Evolutionary conservation across 2,329 filamentous ascomycete species (phyloP), one percentile per base, ranked within the genome.

Genomic region (Fusarium torreyae): DNA sequence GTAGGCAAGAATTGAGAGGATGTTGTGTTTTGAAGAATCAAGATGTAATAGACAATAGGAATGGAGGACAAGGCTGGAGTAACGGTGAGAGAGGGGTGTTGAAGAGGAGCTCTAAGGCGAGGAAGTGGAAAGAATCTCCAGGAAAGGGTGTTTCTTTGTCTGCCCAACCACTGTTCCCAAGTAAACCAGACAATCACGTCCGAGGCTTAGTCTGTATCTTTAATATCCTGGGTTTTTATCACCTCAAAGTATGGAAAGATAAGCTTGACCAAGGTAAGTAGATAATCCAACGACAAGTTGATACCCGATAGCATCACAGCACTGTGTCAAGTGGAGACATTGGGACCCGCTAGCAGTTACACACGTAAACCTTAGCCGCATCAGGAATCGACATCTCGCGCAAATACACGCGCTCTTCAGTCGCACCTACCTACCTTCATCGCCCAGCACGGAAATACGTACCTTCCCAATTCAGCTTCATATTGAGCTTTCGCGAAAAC

Each of bases 401-500:
- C 55, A 57, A 55, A 36, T 8, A 20, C 36, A 63, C 56, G 57
- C 66, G 63, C 54, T 48, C 28, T 43, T 34, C 18, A 42, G 31
- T 49, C 15, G 20, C 51, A 55, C 33, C 43, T 33, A n/a, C 55
- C 18, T 20, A 20, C 18, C 38, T 38, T 20, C 50, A 59, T 28
- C 44, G 22, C 39, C 51, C 45, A 48, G 46, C 33, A 43, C 15
- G 15, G n/a, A 33, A 42, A 44, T 72, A 70, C 66, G 60, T 66
- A 67, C 59, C 44, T 54, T 34, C 24, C 26, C 31, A 44, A 49
- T 48, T 57, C 53, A 64, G 60, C 61, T 68, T 45, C 49, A 50
- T 57, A 54, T 40, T 62, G 50, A 65, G 48, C 58, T 52, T 52
- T 72, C 68, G 61, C 69, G 70, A 72, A 68, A 66, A 57, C 61